phyloP scores from a whole-genome alignment of 164 flowering plant species.

The Sedum album region DNA sequence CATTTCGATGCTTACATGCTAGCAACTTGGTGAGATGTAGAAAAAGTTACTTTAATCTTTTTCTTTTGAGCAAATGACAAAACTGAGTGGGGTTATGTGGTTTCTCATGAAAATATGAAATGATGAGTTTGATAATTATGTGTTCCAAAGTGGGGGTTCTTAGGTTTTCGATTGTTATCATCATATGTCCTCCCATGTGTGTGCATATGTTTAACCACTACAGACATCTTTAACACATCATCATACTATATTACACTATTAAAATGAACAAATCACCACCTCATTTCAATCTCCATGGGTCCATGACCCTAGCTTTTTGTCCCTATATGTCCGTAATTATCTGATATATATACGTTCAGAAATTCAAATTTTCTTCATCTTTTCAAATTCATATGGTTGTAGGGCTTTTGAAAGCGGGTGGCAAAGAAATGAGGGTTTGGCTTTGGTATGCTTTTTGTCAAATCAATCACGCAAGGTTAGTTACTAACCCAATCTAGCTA shows the following conservation, averaged over 20 bases:
- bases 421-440: neutral
- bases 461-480: neutral
- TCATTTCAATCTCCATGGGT: neutral
- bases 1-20: neutral
- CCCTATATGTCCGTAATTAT: neutral
- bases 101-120: constrained; percentile 1
- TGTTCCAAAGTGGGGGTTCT: constrained; percentile 8
- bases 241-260: neutral
- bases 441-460: neutral
- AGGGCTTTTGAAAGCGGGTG: neutral
- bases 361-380: neutral
- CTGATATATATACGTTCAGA: neutral
- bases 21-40: constrained; percentile 5
- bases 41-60: neutral
- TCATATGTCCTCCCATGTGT: constrained; percentile 3
- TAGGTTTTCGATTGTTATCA: constrained; percentile 1
- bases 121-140: constrained; percentile 3
- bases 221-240: constrained; percentile 4
- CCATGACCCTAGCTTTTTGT: neutral
- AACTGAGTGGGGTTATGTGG: constrained; percentile 7
- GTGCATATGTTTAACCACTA: constrained; percentile 4
- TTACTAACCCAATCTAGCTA: neutral
- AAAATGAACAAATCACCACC: neutral
- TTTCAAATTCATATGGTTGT: neutral
- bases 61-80: constrained; percentile 2